Conservation (phyloP, 31 red algal genomes). For the Bonnemaisonia californica region DNA sequence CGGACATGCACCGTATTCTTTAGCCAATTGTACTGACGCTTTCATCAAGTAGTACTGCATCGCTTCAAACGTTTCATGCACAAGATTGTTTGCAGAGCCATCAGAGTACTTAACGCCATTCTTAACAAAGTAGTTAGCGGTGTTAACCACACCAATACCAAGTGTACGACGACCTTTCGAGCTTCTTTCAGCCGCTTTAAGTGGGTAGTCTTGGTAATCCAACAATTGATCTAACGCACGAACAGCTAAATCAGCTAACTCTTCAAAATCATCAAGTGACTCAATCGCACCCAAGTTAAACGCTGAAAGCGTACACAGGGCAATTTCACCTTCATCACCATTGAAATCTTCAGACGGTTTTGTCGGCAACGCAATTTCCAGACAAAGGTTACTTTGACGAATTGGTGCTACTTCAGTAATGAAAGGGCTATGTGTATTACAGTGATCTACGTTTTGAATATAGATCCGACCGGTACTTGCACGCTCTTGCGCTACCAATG, state of each 20-base stretch:
- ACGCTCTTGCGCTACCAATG: constrained; percentile 1
- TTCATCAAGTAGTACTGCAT: constrained; percentile 16
- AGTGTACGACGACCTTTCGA: background rate
- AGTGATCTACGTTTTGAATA: constrained; percentile 1
- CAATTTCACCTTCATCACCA: constrained; percentile 19
- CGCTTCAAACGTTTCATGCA: constrained; percentile 6
- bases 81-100: background rate
- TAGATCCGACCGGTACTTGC: constrained; percentile 12
- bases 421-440: constrained; percentile 1
- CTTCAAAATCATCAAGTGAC: constrained; percentile 1
- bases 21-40: constrained; percentile 5
- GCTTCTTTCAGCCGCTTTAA: constrained; percentile 4
- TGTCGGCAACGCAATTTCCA: constrained; percentile 16
- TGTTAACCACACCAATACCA: constrained; percentile 13
- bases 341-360: background rate
- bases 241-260: background rate
- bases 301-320: constrained; percentile 11
- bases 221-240: background rate
- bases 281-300: constrained; percentile 15
- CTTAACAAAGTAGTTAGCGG: background rate
- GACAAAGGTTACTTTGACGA: constrained; percentile 8
- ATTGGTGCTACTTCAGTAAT: background rate
- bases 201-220: constrained; percentile 20
- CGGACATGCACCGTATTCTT: constrained; percentile 11
- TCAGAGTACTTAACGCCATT: constrained; percentile 8